phyloP scores from a whole-genome alignment of 257 asterid species.

The Lycium ferocissimum region DNA sequence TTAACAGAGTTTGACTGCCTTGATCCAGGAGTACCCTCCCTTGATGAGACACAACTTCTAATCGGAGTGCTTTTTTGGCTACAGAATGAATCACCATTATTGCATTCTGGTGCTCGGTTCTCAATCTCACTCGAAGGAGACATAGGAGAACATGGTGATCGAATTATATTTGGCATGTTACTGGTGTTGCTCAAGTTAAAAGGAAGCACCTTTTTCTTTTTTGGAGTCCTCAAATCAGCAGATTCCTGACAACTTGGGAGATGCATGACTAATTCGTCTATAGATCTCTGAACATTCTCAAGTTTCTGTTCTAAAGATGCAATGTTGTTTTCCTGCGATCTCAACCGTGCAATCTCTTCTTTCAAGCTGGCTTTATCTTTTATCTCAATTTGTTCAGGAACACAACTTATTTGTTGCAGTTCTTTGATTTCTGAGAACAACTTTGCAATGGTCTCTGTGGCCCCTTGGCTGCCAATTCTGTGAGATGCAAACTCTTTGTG shows the following conservation, averaged over 20 bases:
- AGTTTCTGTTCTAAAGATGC: constrained; percentile 78
- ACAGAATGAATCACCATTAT: constrained; percentile 33
- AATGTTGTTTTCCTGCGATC: constrained; percentile 72
- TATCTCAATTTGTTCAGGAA: constrained; percentile 56
- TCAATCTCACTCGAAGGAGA: constrained; percentile 61
- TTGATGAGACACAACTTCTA: constrained; percentile 44
- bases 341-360: constrained; percentile 89
- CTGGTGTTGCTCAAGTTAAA: constrained; percentile 73
- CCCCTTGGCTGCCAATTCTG: constrained; percentile 68
- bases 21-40: constrained; percentile 51
- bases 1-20: constrained; percentile 72
- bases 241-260: constrained; percentile 63
- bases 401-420: constrained; percentile 56
- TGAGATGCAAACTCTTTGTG: constrained; percentile 91
- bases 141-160: constrained; percentile 85
- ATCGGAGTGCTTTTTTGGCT: constrained; percentile 45
- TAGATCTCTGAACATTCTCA: constrained; percentile 82
- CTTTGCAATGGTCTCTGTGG: constrained; percentile 76
- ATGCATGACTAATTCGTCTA: constrained; percentile 65
- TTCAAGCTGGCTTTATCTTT: constrained; percentile 71
- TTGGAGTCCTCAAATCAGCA: constrained; percentile 57
- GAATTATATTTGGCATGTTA: constrained; percentile 71
- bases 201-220: constrained; percentile 72
- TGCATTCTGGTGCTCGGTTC: constrained; percentile 71
- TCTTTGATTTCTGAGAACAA: constrained; percentile 82